phyloP scores from a whole-genome alignment of 331 rosid genomes.

The Erythrophleum ivorense region DNA sequence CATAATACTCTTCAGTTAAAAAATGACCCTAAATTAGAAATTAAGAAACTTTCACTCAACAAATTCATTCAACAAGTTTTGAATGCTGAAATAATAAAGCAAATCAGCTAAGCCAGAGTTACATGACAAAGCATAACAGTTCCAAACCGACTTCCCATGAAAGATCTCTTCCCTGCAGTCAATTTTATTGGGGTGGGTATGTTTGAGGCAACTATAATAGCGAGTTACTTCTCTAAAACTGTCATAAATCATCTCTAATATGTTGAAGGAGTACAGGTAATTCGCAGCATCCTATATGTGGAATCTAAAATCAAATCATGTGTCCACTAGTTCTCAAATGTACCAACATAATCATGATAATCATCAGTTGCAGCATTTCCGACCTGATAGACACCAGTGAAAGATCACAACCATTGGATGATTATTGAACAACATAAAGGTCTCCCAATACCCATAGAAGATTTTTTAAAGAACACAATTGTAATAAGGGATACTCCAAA shows the following conservation, averaged over 20 bases:
- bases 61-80: too few species aligned
- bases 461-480: conserved; percentile 35
- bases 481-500: neutral
- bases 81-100: too few species aligned
- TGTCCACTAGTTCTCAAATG: conserved; percentile 78
- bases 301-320: conserved; percentile 77
- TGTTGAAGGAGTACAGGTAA: conserved; percentile 43
- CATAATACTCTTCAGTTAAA: too few species aligned
- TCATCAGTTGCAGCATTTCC: conserved; percentile 82
- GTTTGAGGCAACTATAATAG: neutral
- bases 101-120: conserved; percentile 5
- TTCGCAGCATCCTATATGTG: conserved; percentile 50
- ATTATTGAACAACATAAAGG: conserved; percentile 21
- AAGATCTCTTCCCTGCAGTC: neutral
- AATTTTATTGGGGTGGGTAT: too few species aligned
- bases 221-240: neutral
- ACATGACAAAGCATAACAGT: neutral
- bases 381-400: conserved; percentile 56
- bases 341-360: conserved; percentile 65
- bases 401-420: conserved; percentile 34
- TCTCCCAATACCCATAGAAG: neutral
- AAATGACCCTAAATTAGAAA: too few species aligned
- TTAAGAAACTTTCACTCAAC: too few species aligned
- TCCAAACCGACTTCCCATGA: neutral
- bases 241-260: neutral